phyloP scores from a whole-genome alignment of 2,329 filamentous ascomycete genomes.

The Pseudovirgaria hyperparasitica region DNA sequence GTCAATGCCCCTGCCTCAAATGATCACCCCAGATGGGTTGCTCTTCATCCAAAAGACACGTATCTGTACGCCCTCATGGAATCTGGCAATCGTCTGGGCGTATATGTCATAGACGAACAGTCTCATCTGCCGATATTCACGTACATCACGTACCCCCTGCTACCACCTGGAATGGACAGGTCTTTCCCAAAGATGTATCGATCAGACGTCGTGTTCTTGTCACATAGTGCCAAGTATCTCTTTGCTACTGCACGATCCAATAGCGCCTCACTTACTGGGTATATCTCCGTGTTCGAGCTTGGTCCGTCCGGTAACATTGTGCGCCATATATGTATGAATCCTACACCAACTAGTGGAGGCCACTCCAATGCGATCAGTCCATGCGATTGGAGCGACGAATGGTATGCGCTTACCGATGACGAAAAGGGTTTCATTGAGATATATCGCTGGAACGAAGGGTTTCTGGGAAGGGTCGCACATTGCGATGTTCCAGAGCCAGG shows the following conservation, averaged over 20 bases:
- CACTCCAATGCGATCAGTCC: conserved; percentile 83
- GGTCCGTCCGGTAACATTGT: conserved; percentile 58
- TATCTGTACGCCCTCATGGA: conserved; percentile 85
- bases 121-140: conserved; percentile 71
- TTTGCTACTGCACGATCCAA: conserved; percentile 80
- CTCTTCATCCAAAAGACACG: conserved; percentile 63
- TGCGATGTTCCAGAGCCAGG: conserved; percentile 73
- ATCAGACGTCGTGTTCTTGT: conserved; percentile 69
- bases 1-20: conserved; percentile 55
- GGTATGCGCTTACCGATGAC: conserved; percentile 81
- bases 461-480: conserved; percentile 62
- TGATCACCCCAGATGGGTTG: conserved; percentile 82
- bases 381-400: conserved; percentile 75
- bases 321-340: conserved; percentile 66
- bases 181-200: conserved; percentile 57
- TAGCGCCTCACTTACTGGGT: conserved; percentile 62
- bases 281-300: conserved; percentile 69
- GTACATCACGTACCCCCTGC: conserved; percentile 61
- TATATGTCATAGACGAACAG: conserved; percentile 64
- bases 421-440: conserved; percentile 81
- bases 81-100: conserved; percentile 70
- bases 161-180: conserved; percentile 54
- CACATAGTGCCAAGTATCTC: conserved; percentile 57
- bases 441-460: conserved; percentile 76
- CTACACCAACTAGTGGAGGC: conserved; percentile 75